Conservation (phyloP, 2,329 filamentous ascomycete species). For the Calonectria pseudoturangicola region DNA sequence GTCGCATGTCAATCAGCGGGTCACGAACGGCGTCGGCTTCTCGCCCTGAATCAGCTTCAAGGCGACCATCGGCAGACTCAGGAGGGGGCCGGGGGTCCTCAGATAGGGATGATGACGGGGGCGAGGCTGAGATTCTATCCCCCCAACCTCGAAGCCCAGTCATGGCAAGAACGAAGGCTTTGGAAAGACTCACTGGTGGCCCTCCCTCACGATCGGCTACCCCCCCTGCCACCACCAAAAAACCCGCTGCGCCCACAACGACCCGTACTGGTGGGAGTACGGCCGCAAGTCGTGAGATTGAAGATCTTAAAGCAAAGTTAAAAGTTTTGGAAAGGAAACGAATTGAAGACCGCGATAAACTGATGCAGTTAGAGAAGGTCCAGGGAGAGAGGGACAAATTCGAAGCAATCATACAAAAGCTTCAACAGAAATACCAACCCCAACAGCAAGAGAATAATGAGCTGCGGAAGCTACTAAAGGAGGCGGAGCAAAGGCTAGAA, state of each 20-base stretch:
- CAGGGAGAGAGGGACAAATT: slow-evolving; percentile 86
- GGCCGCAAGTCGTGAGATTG: slow-evolving; percentile 80
- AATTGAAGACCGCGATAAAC: slow-evolving; percentile 87
- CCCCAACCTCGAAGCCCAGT: slow-evolving; percentile 71
- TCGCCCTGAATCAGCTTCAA: slow-evolving; percentile 62
- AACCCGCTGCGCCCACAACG: slow-evolving; percentile 55
- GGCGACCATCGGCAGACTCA: slow-evolving; percentile 69
- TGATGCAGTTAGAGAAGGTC: slow-evolving; percentile 85
- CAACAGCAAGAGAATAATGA: slow-evolving; percentile 87
- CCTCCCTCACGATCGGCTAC: slow-evolving; percentile 55
- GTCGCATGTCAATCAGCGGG: slow-evolving; percentile 63
- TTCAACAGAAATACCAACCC: slow-evolving; percentile 91
- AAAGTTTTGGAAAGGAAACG: slow-evolving; percentile 91
- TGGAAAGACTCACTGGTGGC: slow-evolving; percentile 71
- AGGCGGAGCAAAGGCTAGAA: slow-evolving; percentile 81
- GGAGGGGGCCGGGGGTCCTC: slow-evolving; percentile 63
- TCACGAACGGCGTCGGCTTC: slow-evolving; percentile 55
- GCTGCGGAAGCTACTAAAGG: slow-evolving; percentile 85
- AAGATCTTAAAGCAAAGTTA: slow-evolving; percentile 92
- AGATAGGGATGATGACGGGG: slow-evolving; percentile 66
- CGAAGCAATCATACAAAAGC: slow-evolving; percentile 89
- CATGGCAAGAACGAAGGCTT: slow-evolving; percentile 68
- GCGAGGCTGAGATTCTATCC: slow-evolving; percentile 70
- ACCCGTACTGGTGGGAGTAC: slow-evolving; percentile 65
- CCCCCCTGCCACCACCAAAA: slow-evolving; percentile 58